Evolutionary conservation across 768 basidiomycete species (phyloP).

Genomic region (Podaxis mareebaensis): DNA sequence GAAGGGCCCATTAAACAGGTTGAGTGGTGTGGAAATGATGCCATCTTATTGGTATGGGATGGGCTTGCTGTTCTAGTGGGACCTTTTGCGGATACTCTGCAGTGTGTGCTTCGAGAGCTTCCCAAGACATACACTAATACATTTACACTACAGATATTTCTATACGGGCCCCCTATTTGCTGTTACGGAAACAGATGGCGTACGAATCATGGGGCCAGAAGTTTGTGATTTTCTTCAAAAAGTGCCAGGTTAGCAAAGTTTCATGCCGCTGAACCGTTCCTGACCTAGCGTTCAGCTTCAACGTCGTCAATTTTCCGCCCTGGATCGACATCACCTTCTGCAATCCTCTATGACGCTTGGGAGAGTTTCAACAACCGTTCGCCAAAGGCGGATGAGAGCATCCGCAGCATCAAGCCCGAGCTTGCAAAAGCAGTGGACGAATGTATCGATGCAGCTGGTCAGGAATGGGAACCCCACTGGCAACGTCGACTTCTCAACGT

Average conservation of each 20-base stretch:
- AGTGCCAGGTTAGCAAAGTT: constrained; percentile 66
- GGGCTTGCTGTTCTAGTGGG: constrained; percentile 82
- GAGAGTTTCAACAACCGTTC: constrained; percentile 82
- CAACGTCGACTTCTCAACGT: constrained; percentile 86
- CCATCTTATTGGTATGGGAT: constrained; percentile 86
- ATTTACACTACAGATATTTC: constrained; percentile 56
- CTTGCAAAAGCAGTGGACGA: constrained; percentile 86
- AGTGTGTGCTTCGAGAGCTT: constrained; percentile 48
- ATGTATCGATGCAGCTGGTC: constrained; percentile 91
- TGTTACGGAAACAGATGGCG: constrained; percentile 86
- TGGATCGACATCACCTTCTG: constrained; percentile 88
- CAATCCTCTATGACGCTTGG: constrained; percentile 92
- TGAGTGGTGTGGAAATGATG: constrained; percentile 97
- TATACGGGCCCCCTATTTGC: constrained; percentile 77
- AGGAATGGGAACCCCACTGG: constrained; percentile 90
- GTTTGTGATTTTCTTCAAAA: constrained; percentile 90
- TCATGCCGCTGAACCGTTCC: neutral
- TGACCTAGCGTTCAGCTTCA: constrained; percentile 50
- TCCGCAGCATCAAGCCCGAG: constrained; percentile 85
- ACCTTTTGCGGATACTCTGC: constrained; percentile 83
- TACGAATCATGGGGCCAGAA: constrained; percentile 79
- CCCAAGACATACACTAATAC: neutral
- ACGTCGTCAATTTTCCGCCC: constrained; percentile 86
- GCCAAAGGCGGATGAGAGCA: constrained; percentile 91
- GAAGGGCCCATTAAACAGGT: constrained; percentile 68